A percentile compares a stretch with the other conserved stretches of the same genome.
phyloP scores from a whole-genome alignment of 306 rosid genomes.

The Begonia masoniana region DNA sequence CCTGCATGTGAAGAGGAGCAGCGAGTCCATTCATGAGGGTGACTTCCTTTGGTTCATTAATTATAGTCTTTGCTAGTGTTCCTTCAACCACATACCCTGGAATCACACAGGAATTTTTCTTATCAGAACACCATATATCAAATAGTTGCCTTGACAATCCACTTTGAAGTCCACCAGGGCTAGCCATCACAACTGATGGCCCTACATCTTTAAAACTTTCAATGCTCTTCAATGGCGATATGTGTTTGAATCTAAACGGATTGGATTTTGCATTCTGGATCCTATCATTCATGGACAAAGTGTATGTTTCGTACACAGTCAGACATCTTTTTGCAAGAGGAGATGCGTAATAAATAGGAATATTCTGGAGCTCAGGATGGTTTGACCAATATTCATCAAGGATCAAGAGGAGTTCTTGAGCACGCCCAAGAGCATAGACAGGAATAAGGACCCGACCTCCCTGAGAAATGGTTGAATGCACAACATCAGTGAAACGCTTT shows the following conservation, averaged over 20 bases:
- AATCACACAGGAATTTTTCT: constrained; percentile 68
- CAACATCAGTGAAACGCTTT: constrained; percentile 82
- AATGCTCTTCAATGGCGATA: constrained; percentile 75
- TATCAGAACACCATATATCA: constrained; percentile 91
- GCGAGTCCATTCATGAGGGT: constrained; percentile 79
- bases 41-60: constrained; percentile 89
- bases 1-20: constrained; percentile 89
- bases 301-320: constrained; percentile 88
- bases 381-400: constrained; percentile 92
- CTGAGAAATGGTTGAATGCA: constrained; percentile 78
- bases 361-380: constrained; percentile 84
- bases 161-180: constrained; percentile 85
- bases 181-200: constrained; percentile 96
- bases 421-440: constrained; percentile 85
- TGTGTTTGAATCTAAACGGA: constrained; percentile 67
- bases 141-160: constrained; percentile 84
- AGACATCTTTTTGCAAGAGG: constrained; percentile 90
- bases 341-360: constrained; percentile 91
- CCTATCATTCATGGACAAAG: constrained; percentile 93
- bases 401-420: constrained; percentile 88
- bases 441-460: constrained; percentile 97
- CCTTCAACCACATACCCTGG: constrained; percentile 93
- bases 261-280: constrained; percentile 88
- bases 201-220: constrained; percentile 79
- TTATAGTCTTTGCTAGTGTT: constrained; percentile 78